Percentiles rank a stretch among this genome's conserved stretches.
Conservation (phyloP, 2,329 filamentous ascomycete genomes). For the Fonsecaea monophora region DNA sequence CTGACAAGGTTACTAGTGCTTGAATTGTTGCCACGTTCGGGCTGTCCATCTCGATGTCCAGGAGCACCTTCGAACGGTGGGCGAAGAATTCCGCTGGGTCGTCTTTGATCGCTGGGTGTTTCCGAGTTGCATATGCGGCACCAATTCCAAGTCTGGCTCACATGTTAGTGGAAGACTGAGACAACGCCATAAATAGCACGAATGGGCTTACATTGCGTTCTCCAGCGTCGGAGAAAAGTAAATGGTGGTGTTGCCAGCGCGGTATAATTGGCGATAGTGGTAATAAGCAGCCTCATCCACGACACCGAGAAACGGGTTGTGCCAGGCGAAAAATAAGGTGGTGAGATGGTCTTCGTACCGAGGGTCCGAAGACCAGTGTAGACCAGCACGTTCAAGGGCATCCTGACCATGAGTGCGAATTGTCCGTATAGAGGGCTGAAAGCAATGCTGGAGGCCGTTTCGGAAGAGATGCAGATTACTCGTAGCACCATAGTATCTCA, state of each 20-base stretch:
- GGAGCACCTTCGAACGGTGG: conserved; percentile 52
- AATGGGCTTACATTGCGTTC: conserved; percentile 47
- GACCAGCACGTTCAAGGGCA: conserved; percentile 51
- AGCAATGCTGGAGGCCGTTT: conserved; percentile 46
- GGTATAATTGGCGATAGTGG: conserved; percentile 2
- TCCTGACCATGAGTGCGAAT: conserved; percentile 46
- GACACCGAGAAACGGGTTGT: conserved; percentile 55
- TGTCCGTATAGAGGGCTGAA: conserved; percentile 34
- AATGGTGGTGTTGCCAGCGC: conserved; percentile 44
- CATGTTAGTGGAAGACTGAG: neutral
- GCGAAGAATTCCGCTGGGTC: conserved; percentile 32
- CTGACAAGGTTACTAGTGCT: conserved; percentile 55
- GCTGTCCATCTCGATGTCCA: conserved; percentile 57
- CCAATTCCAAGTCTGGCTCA: conserved; percentile 10
- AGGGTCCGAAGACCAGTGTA: conserved; percentile 51
- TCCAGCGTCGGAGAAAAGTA: conserved; percentile 52
- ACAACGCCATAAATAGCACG: neutral
- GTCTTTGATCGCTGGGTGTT: conserved; percentile 1
- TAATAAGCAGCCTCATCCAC: conserved; percentile 53
- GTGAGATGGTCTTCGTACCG: conserved; percentile 54
- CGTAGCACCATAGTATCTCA: conserved; percentile 55
- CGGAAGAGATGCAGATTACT: conserved; percentile 54
- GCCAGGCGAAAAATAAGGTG: conserved; percentile 57
- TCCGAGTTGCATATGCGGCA: conserved; percentile 4
- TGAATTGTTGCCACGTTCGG: conserved; percentile 58